Base-by-base conservation (phyloP, 1,284 basidiomycete genomes). In the Melanopsichium pennsylvanicum region DNA sequence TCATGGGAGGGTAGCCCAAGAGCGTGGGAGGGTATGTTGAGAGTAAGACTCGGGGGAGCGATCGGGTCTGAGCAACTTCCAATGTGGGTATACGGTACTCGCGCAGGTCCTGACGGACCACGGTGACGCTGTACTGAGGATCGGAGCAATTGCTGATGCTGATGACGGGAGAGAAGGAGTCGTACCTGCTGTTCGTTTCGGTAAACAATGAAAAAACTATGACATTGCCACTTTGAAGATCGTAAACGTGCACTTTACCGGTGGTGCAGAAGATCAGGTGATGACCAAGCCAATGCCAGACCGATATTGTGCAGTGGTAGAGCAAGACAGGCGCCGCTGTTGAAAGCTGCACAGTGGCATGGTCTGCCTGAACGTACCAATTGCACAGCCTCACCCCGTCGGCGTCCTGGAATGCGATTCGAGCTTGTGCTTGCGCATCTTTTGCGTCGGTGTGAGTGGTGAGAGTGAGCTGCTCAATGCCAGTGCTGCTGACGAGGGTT, bases 1-100 rank as follows among this genome's bases (percentile, higher is more conserved):
- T 57, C 32, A 57, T 19, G 9, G 64, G 64, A 19, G 64, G 58
- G 55, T 68, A 68, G 9, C 64, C 64, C 1, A 16, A 11, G 6
- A 61, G 38, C 15, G 16, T 25, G n/a, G 32, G 6, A 1, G 63
- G 51, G 10, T 46, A 26, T 25, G 32, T 41, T 16, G 63, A 47
- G 10, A n/a, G n/a, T 33, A 60, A 12, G 12, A 11, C 0, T 2
- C 5, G 22, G 8, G 34, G 22, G 21, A 29, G 4, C 6, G 31
- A 3, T 16, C 13, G 31, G 4, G n/a, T n/a, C 3, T 43, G 7
- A 5, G 29, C 31, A 8, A 19, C 31, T 29, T 21, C 18, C 11
- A 13, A 1, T 4, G 26, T 23, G 31, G 46, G 35, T 25, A 60
- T 41, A 19, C 7, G 41, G 41, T 61, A 61, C 32, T 54, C 43